Percentiles rank a stretch among this genome's conserved stretches.
These are phyloP conservation scores for Thermothielavioides terrestris DNA, from an alignment of 495 filamentous ascomycete species.

Conservation along the genomic window DNA sequence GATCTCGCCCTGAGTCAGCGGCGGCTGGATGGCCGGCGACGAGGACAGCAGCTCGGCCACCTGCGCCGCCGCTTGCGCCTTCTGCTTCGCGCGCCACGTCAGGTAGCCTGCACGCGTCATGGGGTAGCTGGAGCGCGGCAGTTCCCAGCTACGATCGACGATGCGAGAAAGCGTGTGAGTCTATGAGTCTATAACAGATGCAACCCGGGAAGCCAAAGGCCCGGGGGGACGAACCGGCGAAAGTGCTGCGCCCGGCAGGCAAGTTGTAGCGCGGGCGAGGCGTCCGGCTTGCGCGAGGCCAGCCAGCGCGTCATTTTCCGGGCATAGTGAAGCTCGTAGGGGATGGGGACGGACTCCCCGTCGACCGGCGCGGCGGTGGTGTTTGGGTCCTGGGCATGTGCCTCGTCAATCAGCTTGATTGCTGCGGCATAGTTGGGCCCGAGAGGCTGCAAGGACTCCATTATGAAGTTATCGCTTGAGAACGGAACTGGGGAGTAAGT, in stretches of 20 bases:
- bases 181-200: no score
- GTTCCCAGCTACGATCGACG: constrained; percentile 83
- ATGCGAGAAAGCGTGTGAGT: no score
- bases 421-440: constrained; percentile 32
- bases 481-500: neutral
- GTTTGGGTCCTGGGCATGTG: constrained; percentile 60
- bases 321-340: constrained; percentile 75
- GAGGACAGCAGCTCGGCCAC: constrained; percentile 43
- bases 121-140: constrained; percentile 61
- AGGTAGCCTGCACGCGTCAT: constrained; percentile 64
- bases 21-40: constrained; percentile 29
- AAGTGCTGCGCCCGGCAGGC: constrained; percentile 80
- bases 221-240: constrained; percentile 29
- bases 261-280: constrained; percentile 56
- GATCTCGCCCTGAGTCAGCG: constrained; percentile 31
- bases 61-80: constrained; percentile 58
- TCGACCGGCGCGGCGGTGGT: constrained; percentile 30
- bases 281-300: constrained; percentile 40
- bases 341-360: constrained; percentile 30
- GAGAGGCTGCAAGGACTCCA: constrained; percentile 18
- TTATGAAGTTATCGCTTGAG: constrained; percentile 2
- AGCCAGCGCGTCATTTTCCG: constrained; percentile 68
- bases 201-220: no score
- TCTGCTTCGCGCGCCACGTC: constrained; percentile 62
- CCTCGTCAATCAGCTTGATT: constrained; percentile 58